A percentile compares a stretch with the other conserved stretches of the same genome.
Evolutionary conservation across 306 rosid species (phyloP).

Genomic region (Gillenia trifoliata): DNA sequence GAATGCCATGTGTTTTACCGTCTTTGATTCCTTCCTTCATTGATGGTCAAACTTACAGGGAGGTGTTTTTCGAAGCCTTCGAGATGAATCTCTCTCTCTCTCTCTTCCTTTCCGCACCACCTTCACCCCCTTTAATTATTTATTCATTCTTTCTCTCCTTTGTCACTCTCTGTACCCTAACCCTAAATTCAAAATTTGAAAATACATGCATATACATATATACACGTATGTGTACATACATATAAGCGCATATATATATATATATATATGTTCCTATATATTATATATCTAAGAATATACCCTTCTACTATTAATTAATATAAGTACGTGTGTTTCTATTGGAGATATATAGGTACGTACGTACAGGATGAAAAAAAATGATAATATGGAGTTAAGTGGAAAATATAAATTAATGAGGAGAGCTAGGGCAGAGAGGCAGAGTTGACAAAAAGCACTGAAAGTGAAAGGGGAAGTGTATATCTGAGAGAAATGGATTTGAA

Average conservation of each 20-base stretch:
- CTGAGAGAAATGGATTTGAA: not conserved
- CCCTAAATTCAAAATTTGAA: not conserved
- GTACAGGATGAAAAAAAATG: not conserved
- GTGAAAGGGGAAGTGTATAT: not conserved
- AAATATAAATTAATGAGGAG: not conserved
- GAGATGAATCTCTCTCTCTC: slow-evolving; percentile 52
- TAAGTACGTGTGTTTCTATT: not conserved
- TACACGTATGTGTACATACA: too few relatives aligned
- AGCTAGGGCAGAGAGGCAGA: not conserved
- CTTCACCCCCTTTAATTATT: not conserved
- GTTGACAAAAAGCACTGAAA: not conserved
- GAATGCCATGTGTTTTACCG: slow-evolving; percentile 67
- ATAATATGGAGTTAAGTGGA: not conserved
- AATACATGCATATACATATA: not conserved
- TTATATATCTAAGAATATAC: not conserved
- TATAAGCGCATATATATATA: too few relatives aligned
- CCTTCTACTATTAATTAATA: not conserved
- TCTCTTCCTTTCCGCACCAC: slow-evolving; percentile 36
- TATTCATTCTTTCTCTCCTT: not conserved
- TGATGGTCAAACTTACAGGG: slow-evolving; percentile 69
- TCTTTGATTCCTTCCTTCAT: slow-evolving; percentile 75
- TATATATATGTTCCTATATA: not conserved
- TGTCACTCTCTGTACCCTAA: not conserved
- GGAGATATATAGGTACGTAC: not conserved
- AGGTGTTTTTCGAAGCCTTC: slow-evolving; percentile 47